Evolutionary conservation across 345 rosid genomes (phyloP).

Genomic region (Hevea brasiliensis): DNA sequence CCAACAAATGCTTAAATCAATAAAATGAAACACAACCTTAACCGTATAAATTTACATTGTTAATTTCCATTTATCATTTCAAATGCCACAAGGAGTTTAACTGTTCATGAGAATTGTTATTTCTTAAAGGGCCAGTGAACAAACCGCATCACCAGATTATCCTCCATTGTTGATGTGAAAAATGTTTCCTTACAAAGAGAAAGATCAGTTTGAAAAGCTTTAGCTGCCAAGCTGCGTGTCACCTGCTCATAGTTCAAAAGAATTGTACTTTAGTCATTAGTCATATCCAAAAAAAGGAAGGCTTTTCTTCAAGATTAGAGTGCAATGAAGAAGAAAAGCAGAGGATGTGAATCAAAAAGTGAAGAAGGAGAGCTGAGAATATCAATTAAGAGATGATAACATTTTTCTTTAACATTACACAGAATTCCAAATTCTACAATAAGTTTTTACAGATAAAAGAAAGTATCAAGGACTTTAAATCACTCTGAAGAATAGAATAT

Average conservation of each 20-base stretch:
- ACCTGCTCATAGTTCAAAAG: conserved; percentile 48
- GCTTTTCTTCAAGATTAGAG: neutral
- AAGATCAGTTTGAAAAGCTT: conserved; percentile 78
- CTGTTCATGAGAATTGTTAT: neutral
- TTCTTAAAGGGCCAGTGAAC: conserved; percentile 18
- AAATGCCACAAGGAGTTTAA: conserved; percentile 16
- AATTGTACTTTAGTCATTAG: neutral
- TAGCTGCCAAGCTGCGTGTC: conserved; percentile 83
- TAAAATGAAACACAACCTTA: neutral
- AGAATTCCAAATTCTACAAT: neutral
- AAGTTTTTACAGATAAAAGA: conserved; percentile 2
- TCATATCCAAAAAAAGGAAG: neutral
- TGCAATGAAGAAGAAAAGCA: neutral
- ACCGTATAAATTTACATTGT: neutral
- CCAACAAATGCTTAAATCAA: neutral
- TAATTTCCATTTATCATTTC: conserved; percentile 8
- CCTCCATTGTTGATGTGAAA: conserved; percentile 76
- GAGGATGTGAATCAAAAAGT: neutral
- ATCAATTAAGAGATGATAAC: neutral
- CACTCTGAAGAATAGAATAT: neutral
- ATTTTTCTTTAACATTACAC: neutral
- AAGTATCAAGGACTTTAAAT: neutral
- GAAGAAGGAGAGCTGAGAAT: neutral
- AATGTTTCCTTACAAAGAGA: conserved; percentile 87
- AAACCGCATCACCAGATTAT: conserved; percentile 65